Percentiles rank a stretch among this genome's conserved stretches.
These are phyloP conservation scores for Capsicum rhomboideum DNA, from an alignment of 257 asterid species.

Conservation along the genomic window DNA sequence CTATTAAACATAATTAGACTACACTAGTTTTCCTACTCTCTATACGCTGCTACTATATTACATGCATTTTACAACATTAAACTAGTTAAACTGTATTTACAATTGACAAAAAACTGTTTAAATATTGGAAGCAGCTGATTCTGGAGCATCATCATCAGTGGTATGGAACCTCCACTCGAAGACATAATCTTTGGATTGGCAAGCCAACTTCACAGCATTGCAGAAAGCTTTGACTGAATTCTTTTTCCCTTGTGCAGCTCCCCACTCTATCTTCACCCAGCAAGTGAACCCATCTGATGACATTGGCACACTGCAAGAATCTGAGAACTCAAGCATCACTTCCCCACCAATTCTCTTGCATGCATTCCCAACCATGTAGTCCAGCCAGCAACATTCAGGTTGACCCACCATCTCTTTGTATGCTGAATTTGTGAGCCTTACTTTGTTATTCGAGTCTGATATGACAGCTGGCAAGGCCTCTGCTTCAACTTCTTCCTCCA, in stretches of 20 bases:
- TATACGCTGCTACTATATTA: background rate
- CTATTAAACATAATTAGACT: background rate
- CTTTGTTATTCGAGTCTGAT: constrained; percentile 61
- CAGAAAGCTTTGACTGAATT: constrained; percentile 40
- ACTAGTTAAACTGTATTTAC: background rate
- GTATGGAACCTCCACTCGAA: constrained; percentile 76
- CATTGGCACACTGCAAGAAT: constrained; percentile 5
- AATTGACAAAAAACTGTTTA: background rate
- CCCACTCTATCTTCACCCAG: constrained; percentile 75
- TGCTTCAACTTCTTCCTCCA: constrained; percentile 61
- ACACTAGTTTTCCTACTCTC: background rate
- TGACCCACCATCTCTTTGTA: constrained; percentile 90
- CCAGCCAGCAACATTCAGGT: constrained; percentile 92
- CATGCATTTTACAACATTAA: background rate
- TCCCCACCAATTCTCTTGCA: constrained; percentile 83
- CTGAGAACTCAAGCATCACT: constrained; percentile 41
- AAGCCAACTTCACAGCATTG: constrained; percentile 40
- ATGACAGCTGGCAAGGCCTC: constrained; percentile 56
- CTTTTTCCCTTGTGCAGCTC: constrained; percentile 33
- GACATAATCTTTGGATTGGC: constrained; percentile 51
- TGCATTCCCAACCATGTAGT: constrained; percentile 26
- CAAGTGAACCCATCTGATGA: constrained; percentile 42
- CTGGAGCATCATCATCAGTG: constrained; percentile 3
- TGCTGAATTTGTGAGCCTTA: constrained; percentile 65
- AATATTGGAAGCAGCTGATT: constrained; percentile 5